Percentiles rank a stretch among this genome's conserved stretches.
phyloP scores from a whole-genome alignment of 345 rosid species.

The Hibiscus syriacus region DNA sequence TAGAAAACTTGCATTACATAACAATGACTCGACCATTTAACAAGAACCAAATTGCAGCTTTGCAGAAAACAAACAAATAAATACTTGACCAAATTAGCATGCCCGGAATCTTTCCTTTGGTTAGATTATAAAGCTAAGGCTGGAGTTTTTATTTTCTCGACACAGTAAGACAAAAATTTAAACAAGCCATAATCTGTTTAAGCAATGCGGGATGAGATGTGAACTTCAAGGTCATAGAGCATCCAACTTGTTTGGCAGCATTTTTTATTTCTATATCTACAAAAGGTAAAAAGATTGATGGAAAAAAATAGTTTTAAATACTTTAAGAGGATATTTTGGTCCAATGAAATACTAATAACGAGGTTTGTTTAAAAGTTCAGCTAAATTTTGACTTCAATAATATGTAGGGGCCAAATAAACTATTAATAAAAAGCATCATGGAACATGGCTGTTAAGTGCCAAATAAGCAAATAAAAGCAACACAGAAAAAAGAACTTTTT shows the following conservation, averaged over 20 bases:
- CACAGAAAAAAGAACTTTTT: background rate
- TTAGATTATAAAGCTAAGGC: too few relatives aligned
- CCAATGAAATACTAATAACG: background rate
- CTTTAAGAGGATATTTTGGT: background rate
- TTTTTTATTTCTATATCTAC: background rate
- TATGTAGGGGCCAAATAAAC: background rate
- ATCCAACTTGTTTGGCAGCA: background rate
- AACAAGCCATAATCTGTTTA: background rate
- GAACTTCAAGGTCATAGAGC: background rate
- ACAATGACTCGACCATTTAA: background rate
- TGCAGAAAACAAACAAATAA: background rate
- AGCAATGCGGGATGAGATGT: background rate
- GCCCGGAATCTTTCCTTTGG: background rate
- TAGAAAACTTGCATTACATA: background rate
- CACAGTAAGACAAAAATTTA: background rate
- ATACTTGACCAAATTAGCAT: background rate
- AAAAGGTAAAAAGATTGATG: background rate
- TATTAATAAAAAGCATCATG: background rate
- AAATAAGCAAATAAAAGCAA: background rate
- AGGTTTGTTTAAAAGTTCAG: background rate
- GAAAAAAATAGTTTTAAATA: background rate
- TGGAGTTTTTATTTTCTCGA: background rate
- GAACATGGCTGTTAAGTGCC: background rate
- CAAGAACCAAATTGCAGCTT: background rate
- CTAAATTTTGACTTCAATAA: background rate